phyloP scores from a whole-genome alignment of 495 filamentous ascomycete genomes.

The Filosporella fistucella region DNA sequence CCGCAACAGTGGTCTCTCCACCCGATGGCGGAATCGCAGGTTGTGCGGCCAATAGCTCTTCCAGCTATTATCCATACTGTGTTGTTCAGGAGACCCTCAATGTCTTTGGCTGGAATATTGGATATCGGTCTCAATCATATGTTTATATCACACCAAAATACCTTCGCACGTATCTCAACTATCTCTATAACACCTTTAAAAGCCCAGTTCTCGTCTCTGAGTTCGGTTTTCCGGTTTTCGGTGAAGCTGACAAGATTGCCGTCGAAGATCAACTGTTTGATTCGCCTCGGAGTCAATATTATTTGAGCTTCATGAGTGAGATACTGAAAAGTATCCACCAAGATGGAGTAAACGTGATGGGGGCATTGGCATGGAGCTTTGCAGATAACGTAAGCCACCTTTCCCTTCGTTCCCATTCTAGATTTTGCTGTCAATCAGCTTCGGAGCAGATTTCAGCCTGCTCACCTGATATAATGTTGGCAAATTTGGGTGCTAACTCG shows the following conservation, averaged over 20 bases:
- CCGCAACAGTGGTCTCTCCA: conserved; percentile 34
- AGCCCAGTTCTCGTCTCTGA: not conserved
- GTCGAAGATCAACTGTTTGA: conserved; percentile 14
- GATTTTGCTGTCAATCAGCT: too few species aligned
- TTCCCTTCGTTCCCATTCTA: too few species aligned
- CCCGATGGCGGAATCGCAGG: conserved; percentile 30
- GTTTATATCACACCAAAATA: not conserved
- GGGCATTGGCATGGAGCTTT: conserved; percentile 40
- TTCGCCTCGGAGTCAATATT: conserved; percentile 10
- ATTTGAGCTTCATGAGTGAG: conserved; percentile 37
- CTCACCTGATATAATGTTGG: not conserved
- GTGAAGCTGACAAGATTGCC: conserved; percentile 4
- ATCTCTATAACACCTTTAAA: not conserved
- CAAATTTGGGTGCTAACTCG: not conserved
- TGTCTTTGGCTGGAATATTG: not conserved
- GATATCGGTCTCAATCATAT: not conserved
- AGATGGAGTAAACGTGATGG: conserved; percentile 41
- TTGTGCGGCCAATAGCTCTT: conserved; percentile 28
- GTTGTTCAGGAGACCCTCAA: conserved; percentile 27
- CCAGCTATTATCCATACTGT: conserved; percentile 35
- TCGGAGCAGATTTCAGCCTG: too few species aligned
- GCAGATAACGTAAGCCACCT: conserved; percentile 32
- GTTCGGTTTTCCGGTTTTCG: not conserved
- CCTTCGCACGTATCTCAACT: not conserved
- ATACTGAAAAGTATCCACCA: conserved; percentile 38